Evolutionary conservation across 352 stramenopile genomes (phyloP).

Genomic region (Halophytophthora batemanensis): DNA sequence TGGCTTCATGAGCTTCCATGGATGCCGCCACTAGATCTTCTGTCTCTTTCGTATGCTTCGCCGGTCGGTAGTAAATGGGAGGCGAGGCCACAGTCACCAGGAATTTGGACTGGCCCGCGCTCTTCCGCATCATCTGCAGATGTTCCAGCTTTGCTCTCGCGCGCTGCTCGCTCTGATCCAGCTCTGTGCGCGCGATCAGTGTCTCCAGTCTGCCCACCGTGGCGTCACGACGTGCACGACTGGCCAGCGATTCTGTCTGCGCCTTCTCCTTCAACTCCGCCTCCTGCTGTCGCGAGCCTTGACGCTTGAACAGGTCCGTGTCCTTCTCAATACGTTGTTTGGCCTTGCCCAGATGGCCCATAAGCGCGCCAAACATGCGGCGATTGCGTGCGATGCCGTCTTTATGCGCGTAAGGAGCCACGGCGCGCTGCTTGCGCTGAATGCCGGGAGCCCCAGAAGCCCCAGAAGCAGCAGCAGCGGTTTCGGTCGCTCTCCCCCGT

Average conservation of each 20-base stretch:
- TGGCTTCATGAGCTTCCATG: slow-evolving; percentile 68
- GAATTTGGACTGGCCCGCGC: slow-evolving; percentile 49
- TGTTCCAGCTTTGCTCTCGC: slow-evolving; percentile 59
- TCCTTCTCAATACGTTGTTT: slow-evolving; percentile 82
- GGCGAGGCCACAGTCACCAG: slow-evolving; percentile 65
- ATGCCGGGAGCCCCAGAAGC: slow-evolving; percentile 13
- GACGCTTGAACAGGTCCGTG: slow-evolving; percentile 63
- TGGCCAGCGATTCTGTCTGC: slow-evolving; percentile 52
- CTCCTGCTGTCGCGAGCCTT: slow-evolving; percentile 62
- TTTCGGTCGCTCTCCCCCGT: slow-evolving; percentile 13
- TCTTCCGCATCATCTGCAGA: slow-evolving; percentile 43
- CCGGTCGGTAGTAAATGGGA: slow-evolving; percentile 69
- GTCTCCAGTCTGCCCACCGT: slow-evolving; percentile 38
- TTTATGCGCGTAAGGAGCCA: slow-evolving; percentile 58
- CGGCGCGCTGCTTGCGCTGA: slow-evolving; percentile 47
- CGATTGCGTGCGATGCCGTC: slow-evolving; percentile 66
- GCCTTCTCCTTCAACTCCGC: slow-evolving; percentile 67
- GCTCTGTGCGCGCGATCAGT: slow-evolving; percentile 39
- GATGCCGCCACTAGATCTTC: slow-evolving; percentile 68
- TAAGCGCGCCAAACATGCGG: slow-evolving; percentile 79
- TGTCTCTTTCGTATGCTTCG: slow-evolving; percentile 75
- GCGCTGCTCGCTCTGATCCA: slow-evolving; percentile 53
- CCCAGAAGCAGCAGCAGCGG: slow-evolving; percentile 6
- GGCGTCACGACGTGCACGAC: slow-evolving; percentile 34
- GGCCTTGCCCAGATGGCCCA: slow-evolving; percentile 77